These are phyloP conservation scores for Sporothrix inflata DNA, from an alignment of 2,329 filamentous ascomycete genomes.

Conservation along the genomic window DNA sequence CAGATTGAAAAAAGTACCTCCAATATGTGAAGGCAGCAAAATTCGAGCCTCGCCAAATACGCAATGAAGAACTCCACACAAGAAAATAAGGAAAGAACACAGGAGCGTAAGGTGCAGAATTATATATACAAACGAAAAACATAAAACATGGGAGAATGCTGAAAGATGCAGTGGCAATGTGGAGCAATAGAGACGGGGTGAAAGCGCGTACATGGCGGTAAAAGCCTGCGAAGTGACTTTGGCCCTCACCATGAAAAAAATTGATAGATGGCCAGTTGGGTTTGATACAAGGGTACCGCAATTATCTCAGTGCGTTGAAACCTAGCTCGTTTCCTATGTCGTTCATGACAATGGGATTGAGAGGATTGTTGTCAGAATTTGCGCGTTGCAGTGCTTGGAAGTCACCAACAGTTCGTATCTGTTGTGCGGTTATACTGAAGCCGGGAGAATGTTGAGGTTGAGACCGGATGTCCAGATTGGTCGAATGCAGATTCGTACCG, in stretches of 20 bases:
- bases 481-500: slow-evolving; percentile 27
- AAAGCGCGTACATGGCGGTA: no score
- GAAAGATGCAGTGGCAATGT: no score
- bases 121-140: no score
- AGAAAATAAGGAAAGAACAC: neutral
- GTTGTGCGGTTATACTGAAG: slow-evolving; percentile 46
- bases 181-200: no score
- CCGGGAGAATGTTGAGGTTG: slow-evolving; percentile 46
- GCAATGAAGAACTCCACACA: neutral
- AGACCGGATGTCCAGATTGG: slow-evolving; percentile 42
- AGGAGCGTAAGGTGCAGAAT: no score
- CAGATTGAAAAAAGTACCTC: no score
- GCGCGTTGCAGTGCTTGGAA: slow-evolving; percentile 55
- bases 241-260: no score
- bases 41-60: neutral
- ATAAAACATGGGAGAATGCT: no score
- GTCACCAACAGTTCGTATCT: slow-evolving; percentile 51
- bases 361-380: slow-evolving; percentile 46
- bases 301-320: slow-evolving; percentile 45
- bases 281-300: neutral
- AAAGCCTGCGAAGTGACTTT: no score
- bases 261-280: neutral
- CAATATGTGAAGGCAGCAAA: neutral
- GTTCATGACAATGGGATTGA: slow-evolving; percentile 43
- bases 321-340: slow-evolving; percentile 46